phyloP scores from a whole-genome alignment of 345 rosid genomes.

The Anacardium occidentale region DNA sequence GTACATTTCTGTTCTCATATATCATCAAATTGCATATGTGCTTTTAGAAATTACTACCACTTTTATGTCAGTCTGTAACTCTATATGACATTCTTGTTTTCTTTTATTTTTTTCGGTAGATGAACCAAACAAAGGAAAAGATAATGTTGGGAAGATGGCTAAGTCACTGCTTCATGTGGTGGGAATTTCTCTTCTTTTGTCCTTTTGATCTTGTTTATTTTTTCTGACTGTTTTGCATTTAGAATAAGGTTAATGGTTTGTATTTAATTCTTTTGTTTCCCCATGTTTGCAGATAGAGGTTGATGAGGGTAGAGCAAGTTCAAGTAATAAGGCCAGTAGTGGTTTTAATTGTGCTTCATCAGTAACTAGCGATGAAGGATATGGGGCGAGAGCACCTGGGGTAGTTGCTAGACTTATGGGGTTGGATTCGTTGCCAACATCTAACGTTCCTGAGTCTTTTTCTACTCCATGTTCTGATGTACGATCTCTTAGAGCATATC shows the following conservation, averaged over 20 bases:
- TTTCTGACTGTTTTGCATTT: background rate
- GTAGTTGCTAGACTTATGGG: slow-evolving; percentile 98
- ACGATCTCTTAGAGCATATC: slow-evolving; percentile 32
- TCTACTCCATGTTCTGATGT: slow-evolving; percentile 37
- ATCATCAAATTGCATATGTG: background rate
- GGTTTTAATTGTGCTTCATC: slow-evolving; percentile 65
- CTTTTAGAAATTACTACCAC: background rate
- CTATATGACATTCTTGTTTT: too few relatives aligned
- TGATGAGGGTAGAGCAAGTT: slow-evolving; percentile 43
- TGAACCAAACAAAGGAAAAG: slow-evolving; percentile 46
- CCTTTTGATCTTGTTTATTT: slow-evolving; percentile 1
- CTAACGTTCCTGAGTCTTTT: slow-evolving; percentile 42
- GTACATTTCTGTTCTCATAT: slow-evolving; percentile 37
- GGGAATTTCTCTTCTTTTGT: slow-evolving; percentile 24
- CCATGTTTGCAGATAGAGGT: slow-evolving; percentile 39
- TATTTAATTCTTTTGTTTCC: slow-evolving; percentile 21
- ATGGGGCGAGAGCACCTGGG: slow-evolving; percentile 66
- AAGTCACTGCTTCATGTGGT: slow-evolving; percentile 42
- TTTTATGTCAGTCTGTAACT: background rate
- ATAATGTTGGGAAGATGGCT: slow-evolving; percentile 30
- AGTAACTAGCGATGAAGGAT: slow-evolving; percentile 64
- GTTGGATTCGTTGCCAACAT: slow-evolving; percentile 73
- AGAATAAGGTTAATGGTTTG: background rate
- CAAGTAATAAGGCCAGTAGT: slow-evolving; percentile 43
- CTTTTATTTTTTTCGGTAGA: slow-evolving; percentile 27